Percentiles rank a stretch among this genome's conserved stretches.
These are phyloP conservation scores for Acacia melanoxylon DNA, from an alignment of 306 rosid species.

Conservation along the genomic window DNA sequence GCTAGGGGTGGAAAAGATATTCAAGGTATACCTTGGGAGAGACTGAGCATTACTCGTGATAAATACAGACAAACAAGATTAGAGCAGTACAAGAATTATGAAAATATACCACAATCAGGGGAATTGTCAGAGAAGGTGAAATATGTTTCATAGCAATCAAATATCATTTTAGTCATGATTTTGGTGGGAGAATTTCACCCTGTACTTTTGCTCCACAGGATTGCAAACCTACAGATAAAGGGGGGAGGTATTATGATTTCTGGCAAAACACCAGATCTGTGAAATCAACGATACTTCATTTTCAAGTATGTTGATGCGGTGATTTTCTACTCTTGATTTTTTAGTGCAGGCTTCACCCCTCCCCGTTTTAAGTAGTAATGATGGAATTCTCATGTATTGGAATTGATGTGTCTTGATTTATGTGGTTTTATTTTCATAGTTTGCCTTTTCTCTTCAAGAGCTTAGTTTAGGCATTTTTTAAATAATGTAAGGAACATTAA, in stretches of 20 bases:
- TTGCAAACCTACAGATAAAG: conserved; percentile 60
- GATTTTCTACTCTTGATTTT: neutral
- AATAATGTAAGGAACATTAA: conserved; percentile 6
- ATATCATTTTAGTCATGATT: conserved; percentile 10
- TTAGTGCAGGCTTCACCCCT: neutral
- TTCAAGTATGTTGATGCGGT: conserved; percentile 48
- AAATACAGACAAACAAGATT: conserved; percentile 70
- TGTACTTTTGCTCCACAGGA: conserved; percentile 41
- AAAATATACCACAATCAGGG: conserved; percentile 70
- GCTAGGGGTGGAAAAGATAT: conserved; percentile 45
- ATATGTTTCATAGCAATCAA: neutral
- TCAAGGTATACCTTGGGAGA: conserved; percentile 51
- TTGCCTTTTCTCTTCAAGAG: neutral
- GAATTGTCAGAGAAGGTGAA: conserved; percentile 71
- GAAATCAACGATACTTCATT: conserved; percentile 84
- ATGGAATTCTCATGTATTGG: neutral
- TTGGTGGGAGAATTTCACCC: conserved; percentile 2
- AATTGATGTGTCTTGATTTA: conserved; percentile 5
- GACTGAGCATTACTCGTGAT: conserved; percentile 42
- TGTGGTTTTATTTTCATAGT: neutral
- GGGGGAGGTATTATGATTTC: conserved; percentile 67
- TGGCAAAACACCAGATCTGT: conserved; percentile 78
- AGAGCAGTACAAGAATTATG: conserved; percentile 88
- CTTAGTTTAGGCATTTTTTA: neutral
- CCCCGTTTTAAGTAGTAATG: neutral